phyloP scores from a whole-genome alignment of 139 green algal genomes.

The Coelastrella sp. region DNA sequence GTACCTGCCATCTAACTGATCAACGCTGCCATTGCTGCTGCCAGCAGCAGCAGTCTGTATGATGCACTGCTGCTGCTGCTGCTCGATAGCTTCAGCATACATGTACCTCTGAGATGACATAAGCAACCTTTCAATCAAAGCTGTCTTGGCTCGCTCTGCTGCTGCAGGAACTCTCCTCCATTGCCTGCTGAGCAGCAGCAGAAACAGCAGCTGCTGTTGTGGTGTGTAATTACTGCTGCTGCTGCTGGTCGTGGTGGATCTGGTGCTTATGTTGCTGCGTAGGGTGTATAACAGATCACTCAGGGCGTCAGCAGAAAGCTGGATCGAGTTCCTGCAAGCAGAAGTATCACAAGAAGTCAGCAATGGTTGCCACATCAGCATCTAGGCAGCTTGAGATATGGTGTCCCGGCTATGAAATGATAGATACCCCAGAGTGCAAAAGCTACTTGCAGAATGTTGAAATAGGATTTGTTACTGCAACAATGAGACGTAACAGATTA shows the following conservation, averaged over 20 bases:
- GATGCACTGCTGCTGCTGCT: conserved; percentile 17
- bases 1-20: background rate
- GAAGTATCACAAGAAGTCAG: conserved; percentile 21
- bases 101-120: background rate
- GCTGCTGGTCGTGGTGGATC: too few relatives aligned
- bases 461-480: too few relatives aligned
- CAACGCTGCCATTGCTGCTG: conserved; percentile 19
- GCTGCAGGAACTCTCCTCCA: background rate
- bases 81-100: conserved; percentile 4
- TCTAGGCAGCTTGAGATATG: too few relatives aligned
- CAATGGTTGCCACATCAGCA: too few relatives aligned
- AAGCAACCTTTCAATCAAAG: background rate
- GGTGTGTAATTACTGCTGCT: background rate
- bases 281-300: conserved; percentile 15
- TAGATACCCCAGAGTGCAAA: too few relatives aligned
- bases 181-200: conserved; percentile 16
- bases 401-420: too few relatives aligned
- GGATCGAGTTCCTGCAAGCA: conserved; percentile 11
- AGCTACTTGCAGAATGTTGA: too few relatives aligned
- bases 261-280: background rate
- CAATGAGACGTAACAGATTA: too few relatives aligned
- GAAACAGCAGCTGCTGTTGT: conserved; percentile 34
- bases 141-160: background rate
- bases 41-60: too few relatives aligned
- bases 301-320: background rate